Base-by-base conservation (phyloP, 2,329 filamentous ascomycete species). In the Aaosphaeria arxii region DNA sequence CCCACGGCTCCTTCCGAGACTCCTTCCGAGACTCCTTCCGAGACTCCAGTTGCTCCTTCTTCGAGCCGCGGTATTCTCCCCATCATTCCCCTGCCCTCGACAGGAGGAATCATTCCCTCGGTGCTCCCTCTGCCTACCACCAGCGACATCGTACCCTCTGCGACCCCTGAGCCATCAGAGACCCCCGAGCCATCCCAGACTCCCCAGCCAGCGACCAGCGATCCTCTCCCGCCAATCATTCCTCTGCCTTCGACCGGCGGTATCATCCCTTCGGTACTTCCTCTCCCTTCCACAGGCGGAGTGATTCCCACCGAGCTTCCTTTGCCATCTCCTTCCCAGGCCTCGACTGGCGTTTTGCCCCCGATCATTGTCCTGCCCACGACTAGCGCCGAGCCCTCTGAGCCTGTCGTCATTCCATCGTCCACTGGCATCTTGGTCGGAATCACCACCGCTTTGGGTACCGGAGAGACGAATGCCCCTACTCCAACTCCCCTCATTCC, bases 371-470 rank as follows among this genome's bases (percentile, higher is more conserved):
- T 64, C 7, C 52, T 57, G 28, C 59, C 63, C 13, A 64, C 63
- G 17, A 54, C 52, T 40, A 43, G 40, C 40, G 13, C 45, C 30
- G 44, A 42, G 6, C 44, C 44, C 11, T 36, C 49, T 5, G 40
- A 47, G 35, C 40, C 49, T 6, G 42, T 49, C 17, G 41, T 47
- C 11, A 38, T 53, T 17, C 49, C 54, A 41, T 50, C 60, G 28
- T 9, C 33, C n/a, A 56, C 62, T 28, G 61, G 66, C 7, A 69
- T 69, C 42, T 46, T 66, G 7, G 64, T 70, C 47, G 67, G 67
- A 11, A 67, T 69, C 41, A 69, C 65, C 5, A 69, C 66, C 6
- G 64, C 65, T 9, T 49, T 69, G 17, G 64, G 64, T 38, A 66
- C 59, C 2, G 35, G 30, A 6, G 46, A 48, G 6, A 5, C 44